These are phyloP conservation scores for Flammula alnicola DNA, from an alignment of 1,284 basidiomycete genomes.

Conservation along the genomic window DNA sequence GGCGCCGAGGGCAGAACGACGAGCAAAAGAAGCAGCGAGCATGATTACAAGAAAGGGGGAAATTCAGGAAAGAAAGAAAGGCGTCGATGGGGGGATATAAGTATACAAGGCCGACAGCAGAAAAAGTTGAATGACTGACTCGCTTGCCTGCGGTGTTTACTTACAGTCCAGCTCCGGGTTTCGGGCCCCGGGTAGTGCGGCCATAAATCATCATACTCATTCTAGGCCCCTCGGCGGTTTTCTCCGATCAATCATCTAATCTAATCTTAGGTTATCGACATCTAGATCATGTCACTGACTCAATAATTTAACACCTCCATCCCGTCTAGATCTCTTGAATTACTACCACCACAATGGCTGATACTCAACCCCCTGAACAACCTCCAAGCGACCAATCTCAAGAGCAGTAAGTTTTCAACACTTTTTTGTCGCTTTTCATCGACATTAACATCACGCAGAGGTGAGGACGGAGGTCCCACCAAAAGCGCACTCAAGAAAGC, in stretches of 20 bases:
- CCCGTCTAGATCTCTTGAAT: constrained; percentile 4
- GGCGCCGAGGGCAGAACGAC: constrained; percentile 44
- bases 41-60: constrained; percentile 35
- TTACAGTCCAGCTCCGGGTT: constrained; percentile 14
- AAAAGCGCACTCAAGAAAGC: constrained; percentile 95
- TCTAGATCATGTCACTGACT: too few relatives aligned
- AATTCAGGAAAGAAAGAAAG: constrained; percentile 14
- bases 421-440: not conserved
- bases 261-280: constrained; percentile 21
- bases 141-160: too few relatives aligned
- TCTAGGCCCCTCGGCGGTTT: constrained; percentile 25
- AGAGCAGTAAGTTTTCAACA: constrained; percentile 28
- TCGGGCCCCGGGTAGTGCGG: constrained; percentile 28
- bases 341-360: constrained; percentile 25
- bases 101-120: constrained; percentile 7
- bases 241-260: constrained; percentile 28
- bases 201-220: constrained; percentile 8
- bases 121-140: too few relatives aligned
- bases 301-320: constrained; percentile 6
- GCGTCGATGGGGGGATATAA: constrained; percentile 14
- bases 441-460: constrained; percentile 12
- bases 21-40: constrained; percentile 47
- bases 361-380: constrained; percentile 22
- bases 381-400: constrained; percentile 21
- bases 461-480: constrained; percentile 57